Conservation (phyloP, 139 green algal genomes). For the Zygnema cylindricum region DNA sequence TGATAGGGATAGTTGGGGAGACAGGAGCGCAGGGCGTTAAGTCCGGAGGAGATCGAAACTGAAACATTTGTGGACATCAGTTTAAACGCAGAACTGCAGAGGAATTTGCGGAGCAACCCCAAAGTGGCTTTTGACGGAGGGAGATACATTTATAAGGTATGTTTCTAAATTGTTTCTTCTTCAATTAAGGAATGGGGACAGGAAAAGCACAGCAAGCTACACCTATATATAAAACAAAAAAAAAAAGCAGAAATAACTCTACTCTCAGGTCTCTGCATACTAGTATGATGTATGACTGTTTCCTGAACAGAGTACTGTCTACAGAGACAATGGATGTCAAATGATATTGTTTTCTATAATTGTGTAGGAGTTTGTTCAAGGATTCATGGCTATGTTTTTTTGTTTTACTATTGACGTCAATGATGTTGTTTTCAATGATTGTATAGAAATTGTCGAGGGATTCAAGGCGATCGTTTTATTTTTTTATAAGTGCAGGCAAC, state of each 20-base stretch:
- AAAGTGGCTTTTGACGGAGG: constrained; percentile 32
- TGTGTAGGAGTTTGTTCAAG: too few relatives aligned
- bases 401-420: background rate
- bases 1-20: background rate
- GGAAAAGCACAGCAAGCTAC: background rate
- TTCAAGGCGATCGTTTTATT: too few relatives aligned
- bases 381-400: too few relatives aligned
- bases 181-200: background rate
- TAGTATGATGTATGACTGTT: background rate
- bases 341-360: too few relatives aligned
- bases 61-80: constrained; percentile 31
- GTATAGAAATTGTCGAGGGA: too few relatives aligned
- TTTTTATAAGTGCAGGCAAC: constrained; percentile 31
- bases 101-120: constrained; percentile 35
- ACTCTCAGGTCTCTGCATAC: background rate
- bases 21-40: background rate
- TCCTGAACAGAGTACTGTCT: background rate
- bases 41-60: constrained; percentile 30
- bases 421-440: background rate
- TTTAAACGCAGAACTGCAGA: constrained; percentile 30
- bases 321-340: background rate
- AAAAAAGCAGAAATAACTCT: background rate
- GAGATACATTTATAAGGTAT: constrained; percentile 45
- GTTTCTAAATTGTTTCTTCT: background rate
- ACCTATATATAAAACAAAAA: background rate